A percentile compares a stretch with the other conserved stretches of the same genome.
Evolutionary conservation across 2,329 filamentous ascomycete genomes (phyloP).

Genomic region (Xylaria sp.): DNA sequence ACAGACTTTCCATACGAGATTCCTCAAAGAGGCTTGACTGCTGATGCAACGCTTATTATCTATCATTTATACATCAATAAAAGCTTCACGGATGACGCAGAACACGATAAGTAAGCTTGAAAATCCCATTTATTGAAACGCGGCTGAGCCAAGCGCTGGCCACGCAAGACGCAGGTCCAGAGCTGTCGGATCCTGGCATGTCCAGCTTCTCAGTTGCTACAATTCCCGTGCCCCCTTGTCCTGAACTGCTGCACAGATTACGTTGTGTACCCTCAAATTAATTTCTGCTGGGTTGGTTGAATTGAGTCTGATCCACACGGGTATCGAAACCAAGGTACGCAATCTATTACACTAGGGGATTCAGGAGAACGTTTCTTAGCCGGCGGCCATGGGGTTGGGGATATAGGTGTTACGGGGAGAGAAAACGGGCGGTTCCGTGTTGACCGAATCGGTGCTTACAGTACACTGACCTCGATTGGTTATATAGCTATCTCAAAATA

Average conservation of each 20-base stretch:
- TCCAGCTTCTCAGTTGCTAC: constrained; percentile 13
- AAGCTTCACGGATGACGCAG: constrained; percentile 4
- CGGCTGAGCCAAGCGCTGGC: constrained; percentile 23
- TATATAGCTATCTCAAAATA: background rate
- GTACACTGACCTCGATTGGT: background rate
- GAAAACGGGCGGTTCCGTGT: background rate
- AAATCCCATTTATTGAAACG: constrained; percentile 13
- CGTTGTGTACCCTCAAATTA: constrained; percentile 29
- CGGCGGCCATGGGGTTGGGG: constrained; percentile 7
- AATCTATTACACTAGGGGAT: constrained; percentile 11
- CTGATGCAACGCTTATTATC: background rate
- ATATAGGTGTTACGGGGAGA: background rate
- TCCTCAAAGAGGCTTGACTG: constrained; percentile 3
- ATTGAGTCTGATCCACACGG: constrained; percentile 22
- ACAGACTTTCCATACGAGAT: background rate
- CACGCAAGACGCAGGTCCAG: constrained; percentile 32
- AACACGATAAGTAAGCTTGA: constrained; percentile 12
- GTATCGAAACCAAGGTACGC: constrained; percentile 20
- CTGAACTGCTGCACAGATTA: constrained; percentile 10
- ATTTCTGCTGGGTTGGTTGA: constrained; percentile 37
- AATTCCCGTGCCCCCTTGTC: constrained; percentile 27
- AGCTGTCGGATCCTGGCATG: constrained; percentile 15
- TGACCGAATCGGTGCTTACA: background rate
- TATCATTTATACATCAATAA: constrained; percentile 16
- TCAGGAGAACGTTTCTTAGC: background rate